phyloP scores from a whole-genome alignment of 345 rosid species.

The Angophora floribunda region DNA sequence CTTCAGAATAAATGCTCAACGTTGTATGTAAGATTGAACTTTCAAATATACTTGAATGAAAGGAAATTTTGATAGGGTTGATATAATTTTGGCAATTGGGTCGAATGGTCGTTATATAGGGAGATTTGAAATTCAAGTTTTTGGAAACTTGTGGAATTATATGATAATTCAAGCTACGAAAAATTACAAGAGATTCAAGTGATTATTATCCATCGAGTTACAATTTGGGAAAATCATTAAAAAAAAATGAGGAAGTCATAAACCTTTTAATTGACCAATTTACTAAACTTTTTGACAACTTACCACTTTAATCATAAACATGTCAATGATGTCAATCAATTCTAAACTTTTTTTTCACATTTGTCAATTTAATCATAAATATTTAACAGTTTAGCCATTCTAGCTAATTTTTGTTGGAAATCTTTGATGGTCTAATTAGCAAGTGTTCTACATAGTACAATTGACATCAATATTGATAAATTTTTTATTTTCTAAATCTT shows the following conservation, averaged over 20 bases:
- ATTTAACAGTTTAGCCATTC: too few species aligned
- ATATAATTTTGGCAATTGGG: neutral
- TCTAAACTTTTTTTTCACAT: too few species aligned
- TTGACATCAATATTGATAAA: too few species aligned
- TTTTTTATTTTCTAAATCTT: too few species aligned
- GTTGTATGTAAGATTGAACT: neutral
- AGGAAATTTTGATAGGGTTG: neutral
- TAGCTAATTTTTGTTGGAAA: neutral
- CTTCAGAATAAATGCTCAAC: neutral
- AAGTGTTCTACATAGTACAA: accelerated
- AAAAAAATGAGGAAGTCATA: neutral
- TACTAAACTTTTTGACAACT: too few species aligned
- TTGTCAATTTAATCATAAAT: too few species aligned
- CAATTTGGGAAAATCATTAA: neutral
- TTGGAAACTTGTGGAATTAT: neutral
- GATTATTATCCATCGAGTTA: neutral
- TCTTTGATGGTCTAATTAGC: neutral
- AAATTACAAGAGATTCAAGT: neutral
- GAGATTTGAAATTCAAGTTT: neutral
- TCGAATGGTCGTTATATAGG: neutral
- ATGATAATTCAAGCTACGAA: neutral
- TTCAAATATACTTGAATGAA: neutral
- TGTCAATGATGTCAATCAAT: neutral
- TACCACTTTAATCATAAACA: neutral
- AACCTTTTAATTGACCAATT: neutral